These are phyloP conservation scores for Hypoxylon sp. DNA, from an alignment of 2,329 filamentous ascomycete genomes.

Conservation along the genomic window DNA sequence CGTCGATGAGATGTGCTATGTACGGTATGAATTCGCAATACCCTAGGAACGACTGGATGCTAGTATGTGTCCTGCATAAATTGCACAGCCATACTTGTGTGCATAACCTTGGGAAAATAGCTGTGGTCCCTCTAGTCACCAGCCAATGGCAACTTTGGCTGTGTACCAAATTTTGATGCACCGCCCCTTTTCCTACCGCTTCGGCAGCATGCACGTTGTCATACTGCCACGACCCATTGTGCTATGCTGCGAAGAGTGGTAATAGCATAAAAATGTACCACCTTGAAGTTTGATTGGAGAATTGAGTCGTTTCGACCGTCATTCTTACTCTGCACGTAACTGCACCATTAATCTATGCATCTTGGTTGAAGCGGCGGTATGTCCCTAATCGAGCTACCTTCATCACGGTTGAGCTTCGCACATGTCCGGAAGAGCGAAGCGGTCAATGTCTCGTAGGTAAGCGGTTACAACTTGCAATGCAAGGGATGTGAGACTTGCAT, in stretches of 20 bases:
- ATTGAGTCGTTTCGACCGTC: slow-evolving; percentile 15
- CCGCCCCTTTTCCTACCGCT: slow-evolving; percentile 40
- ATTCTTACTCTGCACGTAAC: slow-evolving; percentile 41
- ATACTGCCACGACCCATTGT: slow-evolving; percentile 28
- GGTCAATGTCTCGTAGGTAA: slow-evolving; percentile 38
- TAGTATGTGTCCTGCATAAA: slow-evolving; percentile 26
- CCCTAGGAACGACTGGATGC: slow-evolving; percentile 1
- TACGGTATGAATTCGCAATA: background rate
- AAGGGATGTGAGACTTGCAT: slow-evolving; percentile 38
- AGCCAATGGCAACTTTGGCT: slow-evolving; percentile 19
- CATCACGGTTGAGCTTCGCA: slow-evolving; percentile 38
- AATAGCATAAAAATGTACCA: slow-evolving; percentile 21
- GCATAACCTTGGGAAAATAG: slow-evolving; percentile 14
- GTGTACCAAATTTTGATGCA: slow-evolving; percentile 30
- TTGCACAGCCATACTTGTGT: slow-evolving; percentile 39
- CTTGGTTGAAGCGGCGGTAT: slow-evolving; percentile 42
- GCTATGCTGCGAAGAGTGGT: slow-evolving; percentile 21
- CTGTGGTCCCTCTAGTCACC: background rate
- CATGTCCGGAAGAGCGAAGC: slow-evolving; percentile 41
- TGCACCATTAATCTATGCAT: slow-evolving; percentile 39
- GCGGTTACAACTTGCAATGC: slow-evolving; percentile 31
- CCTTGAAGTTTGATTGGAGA: slow-evolving; percentile 30
- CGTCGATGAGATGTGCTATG: slow-evolving; percentile 16
- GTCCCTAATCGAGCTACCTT: slow-evolving; percentile 41
- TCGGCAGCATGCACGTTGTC: slow-evolving; percentile 36